Conservation (phyloP, 495 filamentous ascomycete species). For the Penicillium bialowiezense region DNA sequence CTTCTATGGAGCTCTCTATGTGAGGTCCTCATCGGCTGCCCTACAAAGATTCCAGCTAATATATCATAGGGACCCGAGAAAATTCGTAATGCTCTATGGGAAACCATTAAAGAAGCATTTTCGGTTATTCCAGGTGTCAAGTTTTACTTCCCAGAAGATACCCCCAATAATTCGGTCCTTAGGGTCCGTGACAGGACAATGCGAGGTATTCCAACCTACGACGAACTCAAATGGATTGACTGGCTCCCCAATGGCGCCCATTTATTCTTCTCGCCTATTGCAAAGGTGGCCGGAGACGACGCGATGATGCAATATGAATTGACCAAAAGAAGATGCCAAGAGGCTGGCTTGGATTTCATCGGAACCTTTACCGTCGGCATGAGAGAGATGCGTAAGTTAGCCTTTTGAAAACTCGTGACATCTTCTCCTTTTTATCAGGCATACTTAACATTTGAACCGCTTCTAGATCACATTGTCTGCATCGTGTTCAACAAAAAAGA, state of each 20-base stretch:
- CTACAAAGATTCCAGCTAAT: no score
- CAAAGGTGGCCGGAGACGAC: constrained; percentile 48
- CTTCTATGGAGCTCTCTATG: no score
- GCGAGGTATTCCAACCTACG: constrained; percentile 45
- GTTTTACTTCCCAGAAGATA: constrained; percentile 43
- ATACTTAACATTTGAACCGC: no score
- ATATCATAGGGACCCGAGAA: no score
- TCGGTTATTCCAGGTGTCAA: constrained; percentile 38
- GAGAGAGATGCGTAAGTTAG: constrained; percentile 57
- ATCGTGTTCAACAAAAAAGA: constrained; percentile 53
- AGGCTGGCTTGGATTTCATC: constrained; percentile 51
- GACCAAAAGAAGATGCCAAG: constrained; percentile 32
- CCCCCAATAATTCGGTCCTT: constrained; percentile 32
- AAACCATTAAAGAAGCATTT: constrained; percentile 46
- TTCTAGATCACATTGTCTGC: constrained; percentile 57
- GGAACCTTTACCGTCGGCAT: constrained; percentile 49
- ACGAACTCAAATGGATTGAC: constrained; percentile 55
- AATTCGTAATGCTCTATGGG: no score
- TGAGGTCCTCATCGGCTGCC: no score
- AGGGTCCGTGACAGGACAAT: constrained; percentile 34
- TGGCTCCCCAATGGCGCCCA: constrained; percentile 56
- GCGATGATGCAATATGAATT: constrained; percentile 43
- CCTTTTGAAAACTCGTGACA: no score
- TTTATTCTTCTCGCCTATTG: constrained; percentile 56
- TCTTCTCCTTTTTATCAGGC: no score